phyloP scores from a whole-genome alignment of 2,329 filamentous ascomycete species.

The Aspergillus fumigatus region DNA sequence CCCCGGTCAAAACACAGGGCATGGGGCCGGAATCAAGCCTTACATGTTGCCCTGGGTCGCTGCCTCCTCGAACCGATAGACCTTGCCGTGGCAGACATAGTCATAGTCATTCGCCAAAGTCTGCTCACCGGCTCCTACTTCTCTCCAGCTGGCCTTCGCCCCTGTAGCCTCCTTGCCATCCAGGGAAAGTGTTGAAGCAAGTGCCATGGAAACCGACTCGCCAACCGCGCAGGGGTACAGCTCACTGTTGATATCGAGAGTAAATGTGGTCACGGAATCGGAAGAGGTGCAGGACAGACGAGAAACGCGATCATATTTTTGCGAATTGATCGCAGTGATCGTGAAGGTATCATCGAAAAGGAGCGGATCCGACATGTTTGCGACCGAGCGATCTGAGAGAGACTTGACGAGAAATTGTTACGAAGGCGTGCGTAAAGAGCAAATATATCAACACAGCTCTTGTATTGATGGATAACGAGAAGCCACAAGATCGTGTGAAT shows the following conservation, averaged over 20 bases:
- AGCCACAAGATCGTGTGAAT: background rate
- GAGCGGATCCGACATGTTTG: constrained; percentile 73
- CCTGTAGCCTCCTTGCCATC: constrained; percentile 76
- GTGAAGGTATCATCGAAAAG: constrained; percentile 93
- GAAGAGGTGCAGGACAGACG: constrained; percentile 73
- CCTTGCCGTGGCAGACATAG: constrained; percentile 50
- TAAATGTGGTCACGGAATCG: constrained; percentile 71
- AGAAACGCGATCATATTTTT: constrained; percentile 93
- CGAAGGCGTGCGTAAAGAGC: background rate
- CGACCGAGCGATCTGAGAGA: constrained; percentile 25
- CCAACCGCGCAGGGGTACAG: constrained; percentile 73
- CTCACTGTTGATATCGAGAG: constrained; percentile 90
- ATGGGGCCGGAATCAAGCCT: constrained; percentile 35
- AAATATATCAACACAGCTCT: background rate
- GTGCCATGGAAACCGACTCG: constrained; percentile 73
- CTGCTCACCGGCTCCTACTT: constrained; percentile 54
- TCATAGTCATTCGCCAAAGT: constrained; percentile 52
- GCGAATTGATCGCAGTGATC: constrained; percentile 70
- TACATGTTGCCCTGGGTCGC: constrained; percentile 77
- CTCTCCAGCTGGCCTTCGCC: constrained; percentile 67
- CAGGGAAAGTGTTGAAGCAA: constrained; percentile 79
- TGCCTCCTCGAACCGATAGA: constrained; percentile 49
- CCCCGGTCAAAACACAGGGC: background rate
- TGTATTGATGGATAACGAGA: background rate
- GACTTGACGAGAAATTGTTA: background rate